A percentile compares a stretch with the other conserved stretches of the same genome.
Evolutionary conservation across 2,329 filamentous ascomycete species (phyloP).

Genomic region (Botrytis paeoniae): DNA sequence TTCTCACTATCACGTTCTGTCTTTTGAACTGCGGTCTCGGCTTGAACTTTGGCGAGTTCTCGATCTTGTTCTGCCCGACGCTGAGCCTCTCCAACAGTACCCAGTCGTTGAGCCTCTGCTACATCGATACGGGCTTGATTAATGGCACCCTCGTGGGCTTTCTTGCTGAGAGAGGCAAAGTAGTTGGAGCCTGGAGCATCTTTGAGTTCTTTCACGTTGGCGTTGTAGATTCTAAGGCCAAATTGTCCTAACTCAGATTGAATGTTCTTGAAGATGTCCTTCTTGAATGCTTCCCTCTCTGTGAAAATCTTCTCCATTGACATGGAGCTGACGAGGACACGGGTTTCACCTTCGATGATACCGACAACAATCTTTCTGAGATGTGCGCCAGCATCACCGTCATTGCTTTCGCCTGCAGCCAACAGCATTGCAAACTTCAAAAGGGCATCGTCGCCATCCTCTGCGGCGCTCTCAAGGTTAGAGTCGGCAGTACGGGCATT

Average conservation of each 20-base stretch:
- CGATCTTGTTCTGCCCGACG: slow-evolving; percentile 79
- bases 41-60: slow-evolving; percentile 83
- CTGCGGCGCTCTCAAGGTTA: slow-evolving; percentile 31
- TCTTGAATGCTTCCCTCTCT: slow-evolving; percentile 73
- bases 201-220: slow-evolving; percentile 83
- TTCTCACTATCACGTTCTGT: slow-evolving; percentile 82
- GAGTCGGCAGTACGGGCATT: slow-evolving; percentile 25
- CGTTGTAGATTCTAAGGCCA: slow-evolving; percentile 67
- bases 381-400: slow-evolving; percentile 47
- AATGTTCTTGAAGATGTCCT: slow-evolving; percentile 61
- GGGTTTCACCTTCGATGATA: slow-evolving; percentile 85
- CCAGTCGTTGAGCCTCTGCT: slow-evolving; percentile 60
- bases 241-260: slow-evolving; percentile 71
- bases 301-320: slow-evolving; percentile 58
- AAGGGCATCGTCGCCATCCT: slow-evolving; percentile 60
- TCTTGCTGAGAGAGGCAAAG: slow-evolving; percentile 76
- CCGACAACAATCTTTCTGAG: slow-evolving; percentile 84
- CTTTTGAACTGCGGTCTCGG: slow-evolving; percentile 70
- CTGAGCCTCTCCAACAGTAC: slow-evolving; percentile 74
- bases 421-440: slow-evolving; percentile 81
- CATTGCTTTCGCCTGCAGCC: slow-evolving; percentile 55
- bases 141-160: slow-evolving; percentile 80
- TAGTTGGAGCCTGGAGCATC: slow-evolving; percentile 80
- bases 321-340: slow-evolving; percentile 80
- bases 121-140: slow-evolving; percentile 73